Evolutionary conservation across 208 protist genomes (phyloP), one percentile per base, ranked within the genome.

Genomic region (Crithidia sp.): DNA sequence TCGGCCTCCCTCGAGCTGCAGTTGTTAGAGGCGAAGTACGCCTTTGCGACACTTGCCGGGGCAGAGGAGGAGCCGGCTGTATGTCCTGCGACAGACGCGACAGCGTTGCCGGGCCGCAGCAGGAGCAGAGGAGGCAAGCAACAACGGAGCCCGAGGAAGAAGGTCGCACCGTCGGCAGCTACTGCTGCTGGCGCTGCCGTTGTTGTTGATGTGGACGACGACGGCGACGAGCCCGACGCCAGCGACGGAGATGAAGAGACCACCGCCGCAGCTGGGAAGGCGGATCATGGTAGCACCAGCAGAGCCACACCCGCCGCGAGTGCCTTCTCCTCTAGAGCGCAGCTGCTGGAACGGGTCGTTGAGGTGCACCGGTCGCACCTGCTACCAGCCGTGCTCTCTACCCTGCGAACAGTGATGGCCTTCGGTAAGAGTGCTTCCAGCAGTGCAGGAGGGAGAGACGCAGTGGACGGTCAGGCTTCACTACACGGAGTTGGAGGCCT

Each of bases 151-250:
- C 65, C 54, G 4, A 70, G 44, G 53, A 70, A 50, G 37, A 63
- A 40, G 47, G 36, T 17, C 9, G 39, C 19, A 28, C 4, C 28
- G 28, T 28, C 28, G 28, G 28, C 28, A 28, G 1, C 28, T 0
- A 1, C 28, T 28, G 28, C 28, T 28, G 28, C 44, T 2, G 40
- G 53, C 16, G 9, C 39, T n/a, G 61, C 56, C 5, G 54, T 74
- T 17, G 41, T 67, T 5, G 68, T 71, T 2, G 70, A 67, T n/a
- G 70, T 75, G 43, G 70, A 75, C 49, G 61, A 47, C n/a, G 60
- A 67, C 19, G 59, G 67, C 2, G 60, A 65, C 12, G 40, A 67
- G 5, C 12, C 14, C 28, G 61, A 58, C 2, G 63, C 40, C 4
- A 49, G 17, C 36, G 39, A 57, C 5, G 17, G 17, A 4, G 28